These are phyloP conservation scores for Acanthamoeba castellanii DNA, from an alignment of 208 protist genomes.

Conservation along the genomic window DNA sequence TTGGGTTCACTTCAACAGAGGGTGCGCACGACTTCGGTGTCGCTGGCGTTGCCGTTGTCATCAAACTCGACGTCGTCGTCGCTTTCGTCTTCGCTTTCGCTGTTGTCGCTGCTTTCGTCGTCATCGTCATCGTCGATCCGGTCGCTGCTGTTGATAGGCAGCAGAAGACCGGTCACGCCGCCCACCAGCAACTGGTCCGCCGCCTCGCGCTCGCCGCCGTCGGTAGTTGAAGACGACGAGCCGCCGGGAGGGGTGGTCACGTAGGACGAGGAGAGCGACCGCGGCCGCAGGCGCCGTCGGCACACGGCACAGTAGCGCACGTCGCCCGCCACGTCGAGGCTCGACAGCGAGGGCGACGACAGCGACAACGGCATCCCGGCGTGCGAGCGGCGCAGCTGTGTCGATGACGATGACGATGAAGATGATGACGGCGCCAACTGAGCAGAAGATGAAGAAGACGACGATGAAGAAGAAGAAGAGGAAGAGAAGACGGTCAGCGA, in stretches of 20 bases:
- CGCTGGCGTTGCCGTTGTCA: neutral
- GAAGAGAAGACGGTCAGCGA: neutral
- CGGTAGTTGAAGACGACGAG: too few species aligned
- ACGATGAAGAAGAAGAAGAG: neutral
- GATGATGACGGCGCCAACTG: neutral
- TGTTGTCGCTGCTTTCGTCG: neutral
- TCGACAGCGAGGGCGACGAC: conserved; percentile 4
- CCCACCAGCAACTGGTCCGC: too few species aligned
- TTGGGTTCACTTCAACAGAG: neutral
- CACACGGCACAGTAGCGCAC: neutral
- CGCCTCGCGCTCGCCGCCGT: too few species aligned
- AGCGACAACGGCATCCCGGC: neutral
- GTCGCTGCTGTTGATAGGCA: neutral
- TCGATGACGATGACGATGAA: neutral
- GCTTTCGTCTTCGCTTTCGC: too few species aligned
- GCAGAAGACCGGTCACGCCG: neutral
- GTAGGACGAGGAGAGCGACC: too few species aligned
- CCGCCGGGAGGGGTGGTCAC: too few species aligned
- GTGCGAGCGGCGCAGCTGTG: neutral
- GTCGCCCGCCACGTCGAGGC: neutral
- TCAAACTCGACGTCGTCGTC: neutral
- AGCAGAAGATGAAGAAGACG: neutral
- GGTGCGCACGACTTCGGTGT: neutral
- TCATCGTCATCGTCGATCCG: neutral
- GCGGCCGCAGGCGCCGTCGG: neutral